phyloP scores from a whole-genome alignment of 2,329 filamentous ascomycete species.

The Colletotrichum aenigma region DNA sequence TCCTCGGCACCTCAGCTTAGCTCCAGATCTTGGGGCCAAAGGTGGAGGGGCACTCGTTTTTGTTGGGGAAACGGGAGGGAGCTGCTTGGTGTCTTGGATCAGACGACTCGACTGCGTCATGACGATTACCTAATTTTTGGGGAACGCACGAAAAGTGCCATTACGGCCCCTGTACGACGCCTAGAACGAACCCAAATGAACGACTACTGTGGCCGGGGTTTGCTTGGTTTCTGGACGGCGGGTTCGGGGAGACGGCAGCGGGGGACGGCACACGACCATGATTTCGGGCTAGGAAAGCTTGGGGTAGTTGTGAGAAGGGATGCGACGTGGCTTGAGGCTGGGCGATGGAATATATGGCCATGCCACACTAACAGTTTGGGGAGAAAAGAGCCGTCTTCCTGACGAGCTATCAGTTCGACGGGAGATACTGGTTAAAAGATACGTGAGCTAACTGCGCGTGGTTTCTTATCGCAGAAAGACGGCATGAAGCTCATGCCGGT shows the following conservation, averaged over 20 bases:
- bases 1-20: not conserved
- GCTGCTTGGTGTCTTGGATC: not conserved
- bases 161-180: not conserved
- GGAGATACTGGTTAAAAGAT: not conserved
- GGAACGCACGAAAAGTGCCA: not conserved
- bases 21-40: not conserved
- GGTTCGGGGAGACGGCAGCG: not conserved
- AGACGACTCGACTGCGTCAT: not conserved
- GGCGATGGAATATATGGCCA: not conserved
- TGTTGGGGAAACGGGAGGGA: conserved; percentile 8
- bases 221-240: not conserved
- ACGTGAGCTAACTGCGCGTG: not conserved
- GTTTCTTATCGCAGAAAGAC: not conserved
- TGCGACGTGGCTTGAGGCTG: not conserved
- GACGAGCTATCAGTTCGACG: not conserved
- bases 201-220: not conserved
- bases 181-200: not conserved
- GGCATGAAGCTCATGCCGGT: not conserved
- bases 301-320: not conserved
- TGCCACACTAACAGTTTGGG: not conserved
- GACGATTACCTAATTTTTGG: not conserved
- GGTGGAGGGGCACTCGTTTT: not conserved
- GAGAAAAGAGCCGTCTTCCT: not conserved
- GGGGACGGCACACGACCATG: not conserved
- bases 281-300: not conserved